Base-by-base conservation (phyloP, 768 basidiomycete species). In the Daedaleopsis nitida region DNA sequence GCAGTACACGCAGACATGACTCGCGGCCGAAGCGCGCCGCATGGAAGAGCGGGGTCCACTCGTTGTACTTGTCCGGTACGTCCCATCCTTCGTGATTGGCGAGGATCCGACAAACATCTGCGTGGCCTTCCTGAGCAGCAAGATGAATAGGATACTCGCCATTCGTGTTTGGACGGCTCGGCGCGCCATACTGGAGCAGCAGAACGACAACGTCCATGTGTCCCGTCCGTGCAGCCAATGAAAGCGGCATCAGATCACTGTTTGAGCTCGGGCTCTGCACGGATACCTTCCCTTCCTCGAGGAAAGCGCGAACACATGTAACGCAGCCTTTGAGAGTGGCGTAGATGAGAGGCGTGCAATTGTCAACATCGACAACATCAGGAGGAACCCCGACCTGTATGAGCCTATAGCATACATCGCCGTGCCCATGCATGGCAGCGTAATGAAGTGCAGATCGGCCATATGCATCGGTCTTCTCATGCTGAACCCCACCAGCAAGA, bases 111-210 rank as follows among this genome's bases (percentile, higher is more conserved):
- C 96, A 96, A 19, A 97, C 85, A n/a, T 87, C 84, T 9, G 83
- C 83, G 64, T 97, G 95, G 4, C 97, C 97, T 70, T 94, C 91
- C 58, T 92, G 85, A 9, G 96, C 95, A 23, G 97, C 96, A 23
- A 98, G 84, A 75, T 99, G 97, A 67, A 96, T 92, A 0, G 97
- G 95, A 70, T 92, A 98, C 73, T 97, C 91, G n/a, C 97, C 97
- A 63, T 94, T 97, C 58, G 86, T 92, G 69, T 98, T 97, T 1
- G 96, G 85, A 17, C 91, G 65, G 63, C 90, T 89, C 51, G 82
- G 81, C 5, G 92, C 94, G 14, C 92, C 93, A 56, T 87, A 82
- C 65, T 86, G 76, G 14, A 98, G 79, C 3, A 99, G 78, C 9
- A 98, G 74, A 1, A 85, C 74, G 8, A 90, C 92, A 38, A 97